Evolutionary conservation across 2,329 filamentous ascomycete species (phyloP).

Genomic region (Emergomyces pasteurianus): DNA sequence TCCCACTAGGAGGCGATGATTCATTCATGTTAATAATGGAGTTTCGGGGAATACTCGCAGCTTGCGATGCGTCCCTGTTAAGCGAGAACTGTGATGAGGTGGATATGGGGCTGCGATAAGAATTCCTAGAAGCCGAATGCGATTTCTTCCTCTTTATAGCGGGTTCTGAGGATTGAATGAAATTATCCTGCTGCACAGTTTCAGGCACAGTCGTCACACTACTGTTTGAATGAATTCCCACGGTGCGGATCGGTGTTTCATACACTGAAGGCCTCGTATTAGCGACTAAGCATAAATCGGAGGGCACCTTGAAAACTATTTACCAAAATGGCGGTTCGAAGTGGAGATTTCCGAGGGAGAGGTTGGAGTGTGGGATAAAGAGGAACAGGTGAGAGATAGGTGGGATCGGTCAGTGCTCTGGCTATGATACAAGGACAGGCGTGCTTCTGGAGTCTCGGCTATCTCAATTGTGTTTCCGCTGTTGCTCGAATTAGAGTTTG

Average conservation of each 20-base stretch:
- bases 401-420: neutral
- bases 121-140: neutral
- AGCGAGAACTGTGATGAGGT: neutral
- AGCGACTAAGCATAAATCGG: neutral
- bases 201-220: neutral
- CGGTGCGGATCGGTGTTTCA: neutral
- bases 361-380: neutral
- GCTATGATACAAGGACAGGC: conserved; percentile 1
- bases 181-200: neutral
- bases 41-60: neutral
- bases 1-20: neutral
- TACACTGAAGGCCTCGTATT: neutral
- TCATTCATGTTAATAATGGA: neutral
- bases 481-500: neutral
- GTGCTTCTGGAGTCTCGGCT: conserved; percentile 6
- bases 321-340: neutral
- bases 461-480: conserved; percentile 1
- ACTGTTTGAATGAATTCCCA: neutral
- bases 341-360: neutral
- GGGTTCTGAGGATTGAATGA: neutral
- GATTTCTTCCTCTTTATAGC: too few relatives aligned
- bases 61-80: neutral
- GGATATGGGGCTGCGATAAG: neutral
- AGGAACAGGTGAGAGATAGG: neutral
- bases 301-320: neutral